Base-by-base conservation (phyloP, 768 basidiomycete species). In the Termitomyces sp. region DNA sequence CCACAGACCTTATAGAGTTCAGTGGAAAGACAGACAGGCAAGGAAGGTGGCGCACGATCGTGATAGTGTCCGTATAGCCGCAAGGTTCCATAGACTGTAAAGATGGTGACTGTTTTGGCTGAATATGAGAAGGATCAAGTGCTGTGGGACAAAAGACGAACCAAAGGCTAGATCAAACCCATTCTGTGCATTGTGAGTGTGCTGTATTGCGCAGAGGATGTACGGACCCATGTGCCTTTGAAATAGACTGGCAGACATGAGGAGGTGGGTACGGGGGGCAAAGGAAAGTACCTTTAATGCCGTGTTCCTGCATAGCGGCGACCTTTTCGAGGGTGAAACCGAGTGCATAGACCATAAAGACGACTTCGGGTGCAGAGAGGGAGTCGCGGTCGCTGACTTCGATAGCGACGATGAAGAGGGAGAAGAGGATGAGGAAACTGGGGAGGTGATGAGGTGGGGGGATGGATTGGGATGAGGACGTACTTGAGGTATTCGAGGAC, bases 261-360 rank as follows among this genome's bases (percentile, higher is more conserved):
- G 15, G 15, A 37, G 21, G 42, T 12, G 10, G 0, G 30, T 17
- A 15, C 5, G 1, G 9, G 38, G 17, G n/a, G 33, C 6, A 17
- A 31, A 23, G 49, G 47, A 23, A 42, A 67, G 41, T 44, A 89
- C 94, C 91, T 81, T 81, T 85, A 48, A 98, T 85, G 4, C 94
- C 95, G 66, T 94, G 94, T 68, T 98, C 94, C 67, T 97, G 91
- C 86, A 96, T 93, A 3, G 93, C 88, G 21, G 95, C 95, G 9
- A 95, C 74, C 68, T 94, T 96, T 67, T 98, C 95, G 19, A 98
- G 76, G 0, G 91, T 83, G 69, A 97, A 98, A 0, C 94, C 94
- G 62, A 86, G 71, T 1, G 82, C 78, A 65, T 87, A 89, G 3
- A 85, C 62, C 83, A 97, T 93, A 68, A 98, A 98, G 1, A 80